Base-by-base conservation (phyloP, 192 early-diverging fungal species). In the Entophlyctis luteolus region DNA sequence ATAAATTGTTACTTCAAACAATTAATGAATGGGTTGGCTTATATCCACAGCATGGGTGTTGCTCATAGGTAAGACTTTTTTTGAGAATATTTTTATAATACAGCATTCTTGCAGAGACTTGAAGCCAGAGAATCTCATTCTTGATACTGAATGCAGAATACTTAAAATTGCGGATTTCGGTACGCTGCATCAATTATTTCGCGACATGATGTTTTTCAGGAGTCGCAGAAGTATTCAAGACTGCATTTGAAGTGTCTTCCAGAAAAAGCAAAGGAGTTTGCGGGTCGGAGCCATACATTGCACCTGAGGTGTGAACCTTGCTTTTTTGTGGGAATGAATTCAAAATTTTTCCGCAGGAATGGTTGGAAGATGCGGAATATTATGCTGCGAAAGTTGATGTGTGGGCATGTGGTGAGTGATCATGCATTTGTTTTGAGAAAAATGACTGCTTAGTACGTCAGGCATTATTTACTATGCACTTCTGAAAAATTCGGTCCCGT, bases 131-230 rank as follows among this genome's bases (percentile, higher is more conserved):
- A 84, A 85, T 57, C 59, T 84, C 12, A 38, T 85, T 10, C 57
- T 85, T 45, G 83, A 85, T 55, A 72, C 48, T 2, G 59, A 72
- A 14, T 47, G 55, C 23, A 63, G 76, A 48, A 72, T 79, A 29
- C 62, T 84, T 3, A 85, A 85, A 58, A 84, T 85, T 29, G 76
- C 77, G 6, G 83, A 85, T 59, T 85, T 85, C 66, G 81, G 81
- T 78, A 57, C 35, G 55, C 47, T 35, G 2, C 33, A 18, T n/a
- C 12, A 10, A 16, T 35, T 3, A 10, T 70, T 33, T 39, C 27
- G 23, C 5, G 27, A n/a, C 53, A 35, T 23, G 31, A 20, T 27
- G 23, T 36, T 48, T 8, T 0, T 42, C 32, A 80, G 83, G 81
- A 23, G 75, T 79, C 5, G 65, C 81, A 2, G 73, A 79, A 27